Evolutionary conservation across 352 stramenopile genomes (phyloP).

Genomic region (Globisporangium solare): DNA sequence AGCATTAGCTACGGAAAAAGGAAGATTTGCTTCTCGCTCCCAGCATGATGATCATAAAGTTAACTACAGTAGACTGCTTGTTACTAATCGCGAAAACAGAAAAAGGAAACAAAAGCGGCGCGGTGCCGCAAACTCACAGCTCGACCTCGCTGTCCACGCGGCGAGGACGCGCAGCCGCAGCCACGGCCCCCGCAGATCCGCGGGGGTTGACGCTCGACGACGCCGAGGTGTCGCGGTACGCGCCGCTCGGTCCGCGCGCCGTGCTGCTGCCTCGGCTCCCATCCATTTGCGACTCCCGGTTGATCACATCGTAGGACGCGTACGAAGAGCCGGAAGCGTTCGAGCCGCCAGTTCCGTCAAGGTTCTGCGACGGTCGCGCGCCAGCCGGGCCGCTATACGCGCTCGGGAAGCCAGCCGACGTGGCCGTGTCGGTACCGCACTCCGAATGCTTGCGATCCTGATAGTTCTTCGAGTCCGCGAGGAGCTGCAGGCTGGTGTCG

Average conservation of each 20-base stretch:
- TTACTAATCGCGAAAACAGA: too few species aligned
- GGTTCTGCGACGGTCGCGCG: slow-evolving; percentile 12
- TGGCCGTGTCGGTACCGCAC: slow-evolving; percentile 12
- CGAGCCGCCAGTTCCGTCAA: slow-evolving; percentile 12
- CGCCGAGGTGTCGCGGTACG: slow-evolving; percentile 16
- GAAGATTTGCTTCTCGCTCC: too few species aligned
- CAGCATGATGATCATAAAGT: background rate
- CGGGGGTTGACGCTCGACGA: slow-evolving; percentile 11
- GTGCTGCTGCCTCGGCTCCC: slow-evolving; percentile 22
- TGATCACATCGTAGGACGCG: slow-evolving; percentile 18
- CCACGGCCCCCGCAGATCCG: background rate
- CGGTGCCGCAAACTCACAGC: slow-evolving; percentile 22
- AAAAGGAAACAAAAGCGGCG: too few species aligned
- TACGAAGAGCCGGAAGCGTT: slow-evolving; percentile 17
- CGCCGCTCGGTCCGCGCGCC: slow-evolving; percentile 17
- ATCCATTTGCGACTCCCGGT: slow-evolving; percentile 12
- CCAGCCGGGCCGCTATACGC: slow-evolving; percentile 13
- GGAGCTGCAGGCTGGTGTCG: slow-evolving; percentile 33
- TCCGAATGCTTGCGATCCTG: slow-evolving; percentile 16
- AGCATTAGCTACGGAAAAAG: background rate
- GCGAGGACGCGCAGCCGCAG: slow-evolving; percentile 16
- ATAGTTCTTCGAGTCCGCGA: slow-evolving; percentile 21
- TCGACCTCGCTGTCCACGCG: slow-evolving; percentile 64
- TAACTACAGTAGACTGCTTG: too few species aligned
- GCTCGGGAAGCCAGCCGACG: slow-evolving; percentile 21